Base-by-base conservation (phyloP, 2,329 filamentous ascomycete species). In the Beauveria varroae region DNA sequence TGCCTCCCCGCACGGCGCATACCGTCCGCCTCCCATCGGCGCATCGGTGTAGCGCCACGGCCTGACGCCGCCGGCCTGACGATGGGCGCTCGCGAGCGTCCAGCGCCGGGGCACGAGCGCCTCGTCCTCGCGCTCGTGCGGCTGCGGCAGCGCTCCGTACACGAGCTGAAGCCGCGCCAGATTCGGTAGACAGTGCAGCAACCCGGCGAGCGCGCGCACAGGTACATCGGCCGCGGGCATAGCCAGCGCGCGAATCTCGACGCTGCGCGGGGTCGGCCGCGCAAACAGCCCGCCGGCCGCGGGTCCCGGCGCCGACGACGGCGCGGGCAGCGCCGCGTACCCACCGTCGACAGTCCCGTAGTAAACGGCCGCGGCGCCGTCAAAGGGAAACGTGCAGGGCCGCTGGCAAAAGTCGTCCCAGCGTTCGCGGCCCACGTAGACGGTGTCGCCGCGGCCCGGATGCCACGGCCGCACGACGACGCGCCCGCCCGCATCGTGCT, bases 291-390 rank as follows among this genome's bases (percentile, higher is more conserved):
- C 28, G 10, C 28, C 28, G 2, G 20, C 34, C 40, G 24, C 3
- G n/a, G 53, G n/a, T n/a, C n/a, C 8, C 20, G 53, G 12, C 40
- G 41, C 30, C 37, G 41, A 44, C 37, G 16, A 30, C 28, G 28
- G 28, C 28, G 16, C 30, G 14, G 18, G 30, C 8, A 8, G 41
- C 41, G 41, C 28, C 28, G 20, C 28, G 55, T 57, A 57, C 7
- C 55, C 55, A 44, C 55, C 24, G 44, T 57, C 55, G 6, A 49
- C 55, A 26, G 55, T 57, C n/a, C 55, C 55, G 44, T 57, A 49
- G 43, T 46, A 44, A n/a, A 57, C 55, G 26, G 55, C 55, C 26
- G 55, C 55, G 28, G 34, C 28, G 28, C 43, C 44, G 55, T 57
- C 44, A 49, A 57, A 57, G 5, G 55, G 55, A 30, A 57, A 57